A percentile compares a stretch with the other conserved stretches of the same genome.
Evolutionary conservation across 495 filamentous ascomycete species (phyloP).

Genomic region (Friedmanniomyces endolithicus): DNA sequence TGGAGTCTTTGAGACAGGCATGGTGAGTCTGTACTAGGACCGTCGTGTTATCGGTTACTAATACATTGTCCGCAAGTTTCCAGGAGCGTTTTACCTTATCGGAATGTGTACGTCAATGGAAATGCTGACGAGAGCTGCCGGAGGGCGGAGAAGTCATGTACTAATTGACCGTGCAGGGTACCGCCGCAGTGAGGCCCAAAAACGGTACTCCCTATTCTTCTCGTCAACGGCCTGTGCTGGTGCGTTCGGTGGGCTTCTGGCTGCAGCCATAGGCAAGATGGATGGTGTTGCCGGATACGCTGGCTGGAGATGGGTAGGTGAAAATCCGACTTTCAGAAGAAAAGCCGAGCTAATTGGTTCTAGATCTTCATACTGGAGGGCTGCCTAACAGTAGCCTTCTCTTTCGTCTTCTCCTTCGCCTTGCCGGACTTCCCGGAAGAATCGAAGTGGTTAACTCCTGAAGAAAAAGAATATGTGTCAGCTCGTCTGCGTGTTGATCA

Average conservation of each 20-base stretch:
- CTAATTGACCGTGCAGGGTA: conserved; percentile 42
- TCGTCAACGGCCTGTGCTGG: conserved; percentile 50
- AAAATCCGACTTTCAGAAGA: too few species aligned
- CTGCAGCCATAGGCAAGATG: conserved; percentile 64
- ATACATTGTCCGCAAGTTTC: too few species aligned
- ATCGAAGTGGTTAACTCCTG: conserved; percentile 53
- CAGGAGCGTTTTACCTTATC: conserved; percentile 41
- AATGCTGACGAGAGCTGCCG: too few species aligned
- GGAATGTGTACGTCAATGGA: not conserved
- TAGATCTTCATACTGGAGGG: conserved; percentile 51
- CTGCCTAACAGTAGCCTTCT: conserved; percentile 55
- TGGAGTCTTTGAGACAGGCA: conserved; percentile 76
- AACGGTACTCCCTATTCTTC: conserved; percentile 85
- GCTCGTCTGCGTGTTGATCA: conserved; percentile 67
- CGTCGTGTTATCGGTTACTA: too few species aligned
- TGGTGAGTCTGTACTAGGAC: too few species aligned
- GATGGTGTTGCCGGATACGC: conserved; percentile 52
- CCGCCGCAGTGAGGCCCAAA: conserved; percentile 71
- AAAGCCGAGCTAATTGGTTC: not conserved
- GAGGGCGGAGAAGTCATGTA: too few species aligned
- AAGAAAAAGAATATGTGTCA: conserved; percentile 63
- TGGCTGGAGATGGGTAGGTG: conserved; percentile 68
- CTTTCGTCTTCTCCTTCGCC: conserved; percentile 62
- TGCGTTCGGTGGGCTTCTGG: conserved; percentile 34
- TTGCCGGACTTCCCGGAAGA: conserved; percentile 68